Conservation (phyloP, 2,329 filamentous ascomycete genomes). For the Sarocladium kiliense region DNA sequence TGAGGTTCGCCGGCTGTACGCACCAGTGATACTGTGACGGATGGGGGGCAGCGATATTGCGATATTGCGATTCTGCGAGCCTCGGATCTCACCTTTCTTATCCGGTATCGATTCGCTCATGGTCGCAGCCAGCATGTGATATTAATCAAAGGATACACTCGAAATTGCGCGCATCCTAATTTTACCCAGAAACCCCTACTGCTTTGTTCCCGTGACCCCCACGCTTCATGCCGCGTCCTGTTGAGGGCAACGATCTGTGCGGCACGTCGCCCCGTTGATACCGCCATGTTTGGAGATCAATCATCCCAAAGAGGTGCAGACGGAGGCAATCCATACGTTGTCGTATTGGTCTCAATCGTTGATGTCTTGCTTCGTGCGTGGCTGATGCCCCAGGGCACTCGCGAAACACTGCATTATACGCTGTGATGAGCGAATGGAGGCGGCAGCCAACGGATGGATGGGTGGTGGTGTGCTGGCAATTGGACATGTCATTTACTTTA, state of each 20-base stretch:
- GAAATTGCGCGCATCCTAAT: background rate
- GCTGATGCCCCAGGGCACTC: background rate
- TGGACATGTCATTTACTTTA: background rate
- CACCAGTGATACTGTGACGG: background rate
- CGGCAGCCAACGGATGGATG: background rate
- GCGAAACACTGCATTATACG: background rate
- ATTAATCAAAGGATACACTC: background rate
- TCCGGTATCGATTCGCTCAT: too few relatives aligned
- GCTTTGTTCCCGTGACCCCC: background rate
- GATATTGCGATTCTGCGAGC: background rate
- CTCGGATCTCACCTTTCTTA: background rate
- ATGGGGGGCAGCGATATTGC: too few relatives aligned
- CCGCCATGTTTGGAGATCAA: background rate
- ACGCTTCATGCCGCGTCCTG: background rate
- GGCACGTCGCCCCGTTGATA: conserved; percentile 1
- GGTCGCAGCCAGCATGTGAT: conserved; percentile 2
- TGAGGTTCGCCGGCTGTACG: background rate
- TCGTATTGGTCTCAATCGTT: background rate
- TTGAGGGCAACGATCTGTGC: background rate
- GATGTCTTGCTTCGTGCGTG: background rate
- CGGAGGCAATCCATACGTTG: background rate
- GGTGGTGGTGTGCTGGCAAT: background rate
- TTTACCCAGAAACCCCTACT: background rate
- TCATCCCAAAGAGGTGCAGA: background rate
- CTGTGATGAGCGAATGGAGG: background rate